Percentiles rank a stretch among this genome's conserved stretches.
These are phyloP conservation scores for Phaeolepiota aurea DNA, from an alignment of 768 basidiomycete genomes.

Conservation along the genomic window DNA sequence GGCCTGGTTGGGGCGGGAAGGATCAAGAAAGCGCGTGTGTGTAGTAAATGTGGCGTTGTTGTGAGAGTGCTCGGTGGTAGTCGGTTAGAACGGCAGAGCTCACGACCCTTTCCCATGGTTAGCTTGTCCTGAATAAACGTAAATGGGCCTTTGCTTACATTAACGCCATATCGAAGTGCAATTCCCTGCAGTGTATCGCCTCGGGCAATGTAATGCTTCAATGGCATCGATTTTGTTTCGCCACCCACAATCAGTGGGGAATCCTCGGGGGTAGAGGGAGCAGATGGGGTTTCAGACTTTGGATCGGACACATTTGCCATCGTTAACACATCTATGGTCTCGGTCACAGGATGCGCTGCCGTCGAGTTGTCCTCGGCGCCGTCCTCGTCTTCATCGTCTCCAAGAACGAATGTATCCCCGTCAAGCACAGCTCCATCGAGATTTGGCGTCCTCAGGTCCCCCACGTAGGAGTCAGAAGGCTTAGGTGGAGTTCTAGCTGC, in stretches of 20 bases:
- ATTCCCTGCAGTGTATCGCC: conserved; percentile 61
- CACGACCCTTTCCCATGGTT: conserved; percentile 33
- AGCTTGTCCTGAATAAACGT: not conserved
- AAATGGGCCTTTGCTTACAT: conserved; percentile 35
- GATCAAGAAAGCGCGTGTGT: conserved; percentile 51
- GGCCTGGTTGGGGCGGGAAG: conserved; percentile 38
- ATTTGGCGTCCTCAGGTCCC: conserved; percentile 19
- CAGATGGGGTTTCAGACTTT: too few relatives aligned
- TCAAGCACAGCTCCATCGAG: conserved; percentile 50
- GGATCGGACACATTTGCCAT: too few relatives aligned
- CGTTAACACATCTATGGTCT: too few relatives aligned
- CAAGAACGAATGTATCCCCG: conserved; percentile 57
- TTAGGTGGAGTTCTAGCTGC: conserved; percentile 8
- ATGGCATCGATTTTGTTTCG: conserved; percentile 10
- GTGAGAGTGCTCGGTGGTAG: conserved; percentile 56
- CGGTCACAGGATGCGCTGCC: too few relatives aligned
- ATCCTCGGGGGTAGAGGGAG: too few relatives aligned
- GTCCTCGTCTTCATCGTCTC: conserved; percentile 50
- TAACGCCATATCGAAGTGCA: conserved; percentile 47
- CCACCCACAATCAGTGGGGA: too few relatives aligned
- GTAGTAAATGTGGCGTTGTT: conserved; percentile 68
- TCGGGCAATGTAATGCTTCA: conserved; percentile 45
- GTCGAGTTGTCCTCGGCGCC: too few relatives aligned
- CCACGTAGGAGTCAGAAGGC: not conserved
- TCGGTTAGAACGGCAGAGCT: conserved; percentile 58